Conservation (phyloP, 1,139 yeast genomes). For the Taiozyma sp. region DNA sequence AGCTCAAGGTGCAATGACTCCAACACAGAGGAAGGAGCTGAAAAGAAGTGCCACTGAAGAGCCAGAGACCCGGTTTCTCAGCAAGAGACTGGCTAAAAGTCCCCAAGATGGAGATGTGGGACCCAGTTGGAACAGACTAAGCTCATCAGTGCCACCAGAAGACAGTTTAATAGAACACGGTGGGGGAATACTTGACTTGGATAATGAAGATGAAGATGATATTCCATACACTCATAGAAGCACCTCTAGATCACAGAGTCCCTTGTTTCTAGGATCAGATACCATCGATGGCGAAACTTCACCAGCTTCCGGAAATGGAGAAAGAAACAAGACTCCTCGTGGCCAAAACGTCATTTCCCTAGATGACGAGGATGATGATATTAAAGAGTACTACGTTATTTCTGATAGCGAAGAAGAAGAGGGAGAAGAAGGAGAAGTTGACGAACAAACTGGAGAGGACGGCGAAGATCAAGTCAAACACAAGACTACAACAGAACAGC, state of each 20-base stretch:
- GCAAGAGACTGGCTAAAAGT: background rate
- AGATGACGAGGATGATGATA: constrained; percentile 7
- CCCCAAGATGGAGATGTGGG: background rate
- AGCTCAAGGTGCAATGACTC: background rate
- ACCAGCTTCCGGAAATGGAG: background rate
- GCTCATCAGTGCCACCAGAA: background rate
- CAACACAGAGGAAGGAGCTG: background rate
- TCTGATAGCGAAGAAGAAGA: constrained; percentile 15
- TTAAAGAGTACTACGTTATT: constrained; percentile 18
- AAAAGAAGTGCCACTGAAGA: background rate
- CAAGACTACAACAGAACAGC: constrained; percentile 25
- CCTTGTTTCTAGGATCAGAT: constrained; percentile 10
- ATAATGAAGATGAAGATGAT: constrained; percentile 21
- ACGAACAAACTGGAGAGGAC: background rate
- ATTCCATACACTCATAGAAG: constrained; percentile 21
- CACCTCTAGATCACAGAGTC: constrained; percentile 17
- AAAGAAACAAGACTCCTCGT: background rate
- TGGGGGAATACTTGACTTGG: background rate
- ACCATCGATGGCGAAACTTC: constrained; percentile 1
- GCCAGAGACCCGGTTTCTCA: background rate
- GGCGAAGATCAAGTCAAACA: constrained; percentile 1
- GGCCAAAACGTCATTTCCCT: background rate
- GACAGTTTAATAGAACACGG: background rate
- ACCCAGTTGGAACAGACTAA: background rate
- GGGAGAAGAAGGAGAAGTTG: constrained; percentile 8